Evolutionary conservation across 495 filamentous ascomycete genomes (phyloP).

Genomic region (Neurospora sp.): DNA sequence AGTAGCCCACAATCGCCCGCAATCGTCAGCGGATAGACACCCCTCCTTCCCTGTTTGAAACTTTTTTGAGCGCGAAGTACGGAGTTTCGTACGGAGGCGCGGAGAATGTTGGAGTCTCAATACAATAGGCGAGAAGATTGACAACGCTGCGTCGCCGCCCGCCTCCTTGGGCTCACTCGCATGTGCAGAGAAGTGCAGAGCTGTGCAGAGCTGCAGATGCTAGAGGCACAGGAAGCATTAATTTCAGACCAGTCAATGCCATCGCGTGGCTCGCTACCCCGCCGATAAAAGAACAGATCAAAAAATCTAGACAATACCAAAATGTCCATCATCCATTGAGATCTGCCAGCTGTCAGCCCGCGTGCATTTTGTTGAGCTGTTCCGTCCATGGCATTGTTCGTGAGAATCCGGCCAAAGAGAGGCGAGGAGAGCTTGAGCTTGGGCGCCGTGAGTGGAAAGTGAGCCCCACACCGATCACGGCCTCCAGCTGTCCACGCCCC

Average conservation of each 20-base stretch:
- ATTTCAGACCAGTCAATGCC: not conserved
- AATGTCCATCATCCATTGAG: not conserved
- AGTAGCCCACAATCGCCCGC: not conserved
- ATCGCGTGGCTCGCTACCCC: not conserved
- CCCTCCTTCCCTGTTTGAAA: not conserved
- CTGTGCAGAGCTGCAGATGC: not conserved
- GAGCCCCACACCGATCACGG: constrained; percentile 17
- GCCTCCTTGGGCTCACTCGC: not conserved
- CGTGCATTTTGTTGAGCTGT: not conserved
- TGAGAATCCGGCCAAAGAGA: not conserved
- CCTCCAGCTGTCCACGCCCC: constrained; percentile 3
- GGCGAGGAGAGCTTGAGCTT: constrained; percentile 2
- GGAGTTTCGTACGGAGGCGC: not conserved
- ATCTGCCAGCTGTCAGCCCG: not conserved
- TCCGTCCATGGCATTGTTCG: not conserved
- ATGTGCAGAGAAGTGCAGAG: not conserved
- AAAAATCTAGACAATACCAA: not conserved
- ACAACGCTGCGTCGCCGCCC: not conserved
- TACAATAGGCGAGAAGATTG: not conserved
- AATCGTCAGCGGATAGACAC: not conserved
- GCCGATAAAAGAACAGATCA: not conserved
- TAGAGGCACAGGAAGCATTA: not conserved
- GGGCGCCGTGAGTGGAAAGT: constrained; percentile 12
- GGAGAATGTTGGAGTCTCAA: not conserved
- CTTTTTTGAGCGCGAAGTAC: not conserved